A percentile compares a stretch with the other conserved stretches of the same genome.
phyloP scores from a whole-genome alignment of 495 filamentous ascomycete genomes.

The Cryomyces minteri region DNA sequence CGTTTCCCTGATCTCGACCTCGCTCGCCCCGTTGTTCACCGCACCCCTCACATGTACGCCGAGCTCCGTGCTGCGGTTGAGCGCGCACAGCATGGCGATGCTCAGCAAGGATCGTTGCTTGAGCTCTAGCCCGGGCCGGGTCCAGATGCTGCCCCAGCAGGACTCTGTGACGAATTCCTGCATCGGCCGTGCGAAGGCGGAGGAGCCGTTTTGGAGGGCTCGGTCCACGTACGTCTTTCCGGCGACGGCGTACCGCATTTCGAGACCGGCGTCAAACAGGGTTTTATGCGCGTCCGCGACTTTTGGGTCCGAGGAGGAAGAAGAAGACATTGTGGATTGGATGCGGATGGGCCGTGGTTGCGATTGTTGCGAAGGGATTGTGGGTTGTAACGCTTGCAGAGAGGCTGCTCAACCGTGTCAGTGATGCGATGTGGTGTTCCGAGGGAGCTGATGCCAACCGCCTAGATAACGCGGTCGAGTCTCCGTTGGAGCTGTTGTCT shows the following conservation, averaged over 20 bases:
- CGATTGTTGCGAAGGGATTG: no score
- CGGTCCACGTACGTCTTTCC: conserved; percentile 32
- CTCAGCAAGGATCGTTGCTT: conserved; percentile 36
- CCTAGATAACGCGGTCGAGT: no score
- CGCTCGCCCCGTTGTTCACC: conserved; percentile 31
- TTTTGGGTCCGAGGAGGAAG: conserved; percentile 1
- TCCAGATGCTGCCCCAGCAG: conserved; percentile 37
- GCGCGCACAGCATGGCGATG: conserved; percentile 34
- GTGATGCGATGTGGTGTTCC: no score
- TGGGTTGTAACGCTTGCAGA: no score
- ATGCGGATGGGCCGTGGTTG: no score
- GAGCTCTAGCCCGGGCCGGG: conserved; percentile 31
- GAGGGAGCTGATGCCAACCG: no score
- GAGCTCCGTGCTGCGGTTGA: conserved; percentile 32
- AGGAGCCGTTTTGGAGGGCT: conserved; percentile 22
- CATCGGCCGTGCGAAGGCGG: conserved; percentile 30
- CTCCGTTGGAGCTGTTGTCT: no score
- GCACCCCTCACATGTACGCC: conserved; percentile 34
- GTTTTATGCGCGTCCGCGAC: conserved; percentile 23
- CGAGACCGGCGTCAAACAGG: conserved; percentile 34
- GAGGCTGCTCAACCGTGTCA: no score
- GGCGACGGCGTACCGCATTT: conserved; percentile 30
- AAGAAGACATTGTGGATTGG: not conserved
- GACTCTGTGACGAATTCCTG: conserved; percentile 34
- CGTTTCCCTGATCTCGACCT: conserved; percentile 35